Evolutionary conservation across 768 basidiomycete species (phyloP), one percentile per base, ranked within the genome.

Genomic region (Auriscalpium vulgare): DNA sequence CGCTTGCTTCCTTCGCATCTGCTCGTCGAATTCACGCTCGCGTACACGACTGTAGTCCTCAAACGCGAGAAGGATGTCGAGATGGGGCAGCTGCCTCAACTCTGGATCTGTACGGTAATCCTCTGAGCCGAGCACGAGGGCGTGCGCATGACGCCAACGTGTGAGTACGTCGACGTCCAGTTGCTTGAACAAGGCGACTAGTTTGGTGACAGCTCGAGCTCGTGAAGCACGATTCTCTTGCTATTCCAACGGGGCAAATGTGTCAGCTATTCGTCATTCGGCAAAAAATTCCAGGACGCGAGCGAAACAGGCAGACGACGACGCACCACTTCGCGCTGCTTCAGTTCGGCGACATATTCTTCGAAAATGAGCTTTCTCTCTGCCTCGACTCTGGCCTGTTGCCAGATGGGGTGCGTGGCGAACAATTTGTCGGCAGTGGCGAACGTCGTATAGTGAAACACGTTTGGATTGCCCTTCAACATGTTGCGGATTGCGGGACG

Each of bases 111-210:
- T 69, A 47, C 78, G 80, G 87, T 89, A 99, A 47, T 87, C 87
- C 0, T 84, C 79, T 2, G 91, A 90, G 17, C 85, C 83, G 9
- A 82, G 65, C 40, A 99, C 80, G 60, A 88, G 75, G 16, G 82
- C 78, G 61, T 90, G 87, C 1, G 94, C 93, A 56, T 82, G 80
- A 50, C 89, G 80, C 94, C 95, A 99, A 19, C 91, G 85, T 1
- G 93, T 95, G n/a, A 91, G 78, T 48, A 97, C 92, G 64, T 95
- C 91, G 16, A 98, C 88, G 51, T 88, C 82, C 46, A 98, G 81
- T 38, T 84, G 75, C 65, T 92, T 91, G 78, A 98, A 90, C 34
- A 98, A 77, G 0, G 78, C 71, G 10, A 93, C 85, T 49, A 99
- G 82, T 65, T 91, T 92, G 45, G 82, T 79, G 59, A 95, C 84